phyloP scores from a whole-genome alignment of 768 basidiomycete genomes.

The Rhodotorula sphaerocarpa region DNA sequence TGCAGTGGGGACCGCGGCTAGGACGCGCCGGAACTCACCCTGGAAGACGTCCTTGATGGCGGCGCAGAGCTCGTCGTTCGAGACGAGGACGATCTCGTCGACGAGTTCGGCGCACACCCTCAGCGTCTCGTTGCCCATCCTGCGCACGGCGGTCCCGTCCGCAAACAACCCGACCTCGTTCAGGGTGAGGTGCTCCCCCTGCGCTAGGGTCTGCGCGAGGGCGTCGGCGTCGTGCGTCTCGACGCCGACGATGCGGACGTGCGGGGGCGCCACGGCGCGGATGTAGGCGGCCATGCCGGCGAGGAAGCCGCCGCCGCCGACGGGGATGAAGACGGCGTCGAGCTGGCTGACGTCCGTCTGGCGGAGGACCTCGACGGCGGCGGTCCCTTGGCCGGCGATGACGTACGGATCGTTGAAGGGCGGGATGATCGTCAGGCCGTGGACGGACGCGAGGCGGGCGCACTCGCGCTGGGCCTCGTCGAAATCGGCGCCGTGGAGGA shows the following conservation, averaged over 20 bases:
- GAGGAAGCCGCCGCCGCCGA: slow-evolving; percentile 88
- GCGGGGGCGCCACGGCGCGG: slow-evolving; percentile 79
- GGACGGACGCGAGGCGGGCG: slow-evolving; percentile 63
- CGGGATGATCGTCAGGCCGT: slow-evolving; percentile 81
- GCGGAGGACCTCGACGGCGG: slow-evolving; percentile 88
- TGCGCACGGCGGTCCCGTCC: slow-evolving; percentile 92
- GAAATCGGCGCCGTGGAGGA: slow-evolving; percentile 84
- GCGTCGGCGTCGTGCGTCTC: slow-evolving; percentile 94
- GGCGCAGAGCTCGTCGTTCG: slow-evolving; percentile 95
- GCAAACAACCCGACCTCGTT: slow-evolving; percentile 90
- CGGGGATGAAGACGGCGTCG: slow-evolving; percentile 77
- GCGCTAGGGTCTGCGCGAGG: slow-evolving; percentile 71
- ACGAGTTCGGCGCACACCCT: slow-evolving; percentile 77
- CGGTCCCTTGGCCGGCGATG: slow-evolving; percentile 93
- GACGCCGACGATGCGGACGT: slow-evolving; percentile 73
- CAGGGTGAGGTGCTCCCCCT: slow-evolving; percentile 73
- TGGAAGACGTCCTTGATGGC: slow-evolving; percentile 99
- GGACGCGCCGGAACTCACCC: slow-evolving; percentile 50
- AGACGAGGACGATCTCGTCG: slow-evolving; percentile 71
- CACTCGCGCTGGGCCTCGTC: slow-evolving; percentile 95
- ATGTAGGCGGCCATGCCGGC: slow-evolving; percentile 87
- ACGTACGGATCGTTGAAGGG: slow-evolving; percentile 96
- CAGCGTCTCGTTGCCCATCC: slow-evolving; percentile 91
- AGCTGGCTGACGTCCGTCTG: slow-evolving; percentile 65
- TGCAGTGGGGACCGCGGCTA: neutral